phyloP scores from a whole-genome alignment of 2,329 filamentous ascomycete species.

The Diaporthe sp. region DNA sequence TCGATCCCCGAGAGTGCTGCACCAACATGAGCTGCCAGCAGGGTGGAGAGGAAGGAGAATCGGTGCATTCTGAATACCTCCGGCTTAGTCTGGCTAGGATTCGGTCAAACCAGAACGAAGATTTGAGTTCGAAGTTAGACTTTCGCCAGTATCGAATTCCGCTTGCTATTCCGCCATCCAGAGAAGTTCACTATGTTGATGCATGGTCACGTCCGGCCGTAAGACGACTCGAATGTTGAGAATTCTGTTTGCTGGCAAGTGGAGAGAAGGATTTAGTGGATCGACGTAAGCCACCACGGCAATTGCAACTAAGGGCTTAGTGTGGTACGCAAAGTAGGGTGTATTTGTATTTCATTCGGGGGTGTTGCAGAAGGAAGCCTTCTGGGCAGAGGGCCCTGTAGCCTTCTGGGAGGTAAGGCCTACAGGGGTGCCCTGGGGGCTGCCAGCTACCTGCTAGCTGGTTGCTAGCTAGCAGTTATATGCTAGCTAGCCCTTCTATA shows the following conservation, averaged over 20 bases:
- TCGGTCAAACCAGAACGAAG: not conserved
- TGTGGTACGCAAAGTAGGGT: too few relatives aligned
- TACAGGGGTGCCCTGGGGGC: too few relatives aligned
- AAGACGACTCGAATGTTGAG: conserved; percentile 9
- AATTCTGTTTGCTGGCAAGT: conserved; percentile 1
- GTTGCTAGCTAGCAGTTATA: too few relatives aligned
- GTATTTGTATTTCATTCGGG: too few relatives aligned
- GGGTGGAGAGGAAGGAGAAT: not conserved
- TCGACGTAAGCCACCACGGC: not conserved
- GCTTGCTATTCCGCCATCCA: not conserved
- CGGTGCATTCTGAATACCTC: not conserved
- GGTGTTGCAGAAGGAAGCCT: too few relatives aligned
- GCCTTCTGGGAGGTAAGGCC: too few relatives aligned
- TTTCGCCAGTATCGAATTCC: not conserved
- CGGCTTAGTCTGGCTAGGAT: not conserved
- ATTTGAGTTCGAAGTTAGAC: not conserved
- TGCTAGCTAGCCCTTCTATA: too few relatives aligned
- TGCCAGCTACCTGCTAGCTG: too few relatives aligned
- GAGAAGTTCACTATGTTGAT: not conserved
- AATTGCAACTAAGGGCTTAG: not conserved
- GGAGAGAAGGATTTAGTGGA: not conserved
- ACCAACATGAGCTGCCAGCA: conserved; percentile 5
- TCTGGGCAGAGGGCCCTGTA: too few relatives aligned
- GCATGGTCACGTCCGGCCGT: not conserved
- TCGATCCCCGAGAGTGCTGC: not conserved